phyloP scores from a whole-genome alignment of 768 basidiomycete species.

The Mycena galericulata region DNA sequence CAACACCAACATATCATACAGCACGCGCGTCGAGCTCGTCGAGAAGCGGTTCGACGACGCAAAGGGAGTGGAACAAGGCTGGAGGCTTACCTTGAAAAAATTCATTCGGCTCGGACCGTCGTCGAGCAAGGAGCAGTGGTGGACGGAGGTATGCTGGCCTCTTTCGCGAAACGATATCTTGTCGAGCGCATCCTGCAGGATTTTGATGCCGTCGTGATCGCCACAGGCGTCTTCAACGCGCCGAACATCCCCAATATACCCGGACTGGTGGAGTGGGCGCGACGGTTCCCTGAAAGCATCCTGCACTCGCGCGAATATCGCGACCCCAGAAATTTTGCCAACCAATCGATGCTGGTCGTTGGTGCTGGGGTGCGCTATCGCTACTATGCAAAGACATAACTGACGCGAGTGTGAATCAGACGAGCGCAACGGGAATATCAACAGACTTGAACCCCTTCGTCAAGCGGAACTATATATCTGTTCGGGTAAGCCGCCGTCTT shows the following conservation, averaged over 20 bases:
- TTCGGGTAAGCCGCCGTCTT: slow-evolving; percentile 12
- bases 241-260: slow-evolving; percentile 35
- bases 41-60: slow-evolving; percentile 51
- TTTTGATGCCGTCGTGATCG: slow-evolving; percentile 38
- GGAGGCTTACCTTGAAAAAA: slow-evolving; percentile 51
- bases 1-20: slow-evolving; percentile 54
- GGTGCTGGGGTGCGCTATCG: slow-evolving; percentile 39
- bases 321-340: slow-evolving; percentile 42
- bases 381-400: neutral
- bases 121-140: slow-evolving; percentile 28
- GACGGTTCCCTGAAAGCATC: slow-evolving; percentile 39
- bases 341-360: slow-evolving; percentile 47
- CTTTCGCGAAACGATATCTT: neutral
- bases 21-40: slow-evolving; percentile 61
- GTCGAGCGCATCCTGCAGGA: slow-evolving; percentile 6
- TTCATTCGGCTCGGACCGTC: slow-evolving; percentile 28
- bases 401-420: neutral
- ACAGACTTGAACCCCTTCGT: slow-evolving; percentile 37
- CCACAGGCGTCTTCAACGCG: slow-evolving; percentile 36
- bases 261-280: slow-evolving; percentile 41
- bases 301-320: slow-evolving; percentile 51
- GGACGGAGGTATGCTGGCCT: slow-evolving; percentile 42
- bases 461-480: slow-evolving; percentile 37
- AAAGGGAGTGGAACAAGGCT: slow-evolving; percentile 48
- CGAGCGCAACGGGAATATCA: slow-evolving; percentile 42